Evolutionary conservation across 2,329 filamentous ascomycete genomes (phyloP), one percentile per base, ranked within the genome.

Genomic region (Geosmithia flava): DNA sequence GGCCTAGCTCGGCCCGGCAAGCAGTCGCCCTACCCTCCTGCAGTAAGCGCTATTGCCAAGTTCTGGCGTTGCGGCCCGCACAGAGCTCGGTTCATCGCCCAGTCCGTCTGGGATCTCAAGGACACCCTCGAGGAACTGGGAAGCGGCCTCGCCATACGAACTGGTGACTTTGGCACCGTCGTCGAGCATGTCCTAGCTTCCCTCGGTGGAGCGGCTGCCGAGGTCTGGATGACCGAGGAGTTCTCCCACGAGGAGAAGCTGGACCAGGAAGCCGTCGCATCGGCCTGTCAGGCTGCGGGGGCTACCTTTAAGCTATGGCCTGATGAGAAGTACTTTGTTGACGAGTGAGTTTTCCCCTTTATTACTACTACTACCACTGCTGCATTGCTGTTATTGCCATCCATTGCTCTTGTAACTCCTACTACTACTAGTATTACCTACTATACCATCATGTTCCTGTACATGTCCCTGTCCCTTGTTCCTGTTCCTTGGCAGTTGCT

Each of bases 271-370:
- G 67, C 66, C 1, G 68, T 87, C 2, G 68, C 70, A 27, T 59
- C 66, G 0, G 58, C 78, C 1, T 81, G 83, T 48, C 63, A 72
- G 20, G 60, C 71, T 13, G 63, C 71, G 3, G 70, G 68, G 1
- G 68, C 80, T 3, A 70, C 78, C 1, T 86, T 87, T 59, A 76
- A 76, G 58, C 50, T 80, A 1, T 89, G 81, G 78, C 62, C 64
- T 1, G 85, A 91, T 55, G 85, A 89, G 62, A 91, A 90, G 59
- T 90, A 86, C 55, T 81, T 81, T 51, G 71, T 90, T 46, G 82
- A 90, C 56, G 84, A 90, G 86, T 90, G 68, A 64, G 83, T 75
- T 27, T 37, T n/a, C 4, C 19, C 23, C 15, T 16, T 4, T n/a
- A 10, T 39, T 15, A n/a, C 23, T 4, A 3, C 3, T 44, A n/a